These are phyloP conservation scores for Tribonema minus DNA, from an alignment of 108 stramenopile species.

Conservation along the genomic window DNA sequence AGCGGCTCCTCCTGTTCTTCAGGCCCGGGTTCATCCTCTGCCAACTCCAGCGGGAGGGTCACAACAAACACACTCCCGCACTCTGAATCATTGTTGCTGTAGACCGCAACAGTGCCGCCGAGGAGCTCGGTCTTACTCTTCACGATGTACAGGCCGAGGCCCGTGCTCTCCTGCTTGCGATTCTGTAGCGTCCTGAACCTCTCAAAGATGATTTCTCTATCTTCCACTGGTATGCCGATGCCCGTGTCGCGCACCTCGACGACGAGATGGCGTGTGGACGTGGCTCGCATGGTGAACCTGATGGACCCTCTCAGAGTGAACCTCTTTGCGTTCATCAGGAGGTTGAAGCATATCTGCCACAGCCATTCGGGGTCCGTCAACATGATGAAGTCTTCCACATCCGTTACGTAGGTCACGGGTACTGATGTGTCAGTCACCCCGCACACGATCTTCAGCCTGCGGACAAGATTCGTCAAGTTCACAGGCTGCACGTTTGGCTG, in stretches of 20 bases:
- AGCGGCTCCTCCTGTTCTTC: not conserved
- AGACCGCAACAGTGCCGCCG: not conserved
- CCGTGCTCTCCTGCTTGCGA: not conserved
- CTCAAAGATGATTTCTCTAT: not conserved
- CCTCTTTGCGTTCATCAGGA: not conserved
- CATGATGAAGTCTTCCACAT: not conserved
- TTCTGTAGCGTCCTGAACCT: not conserved
- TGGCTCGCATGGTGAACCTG: not conserved
- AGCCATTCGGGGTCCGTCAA: not conserved
- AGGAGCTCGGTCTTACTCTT: not conserved
- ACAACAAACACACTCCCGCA: not conserved
- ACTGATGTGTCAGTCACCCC: not conserved
- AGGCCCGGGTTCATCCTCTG: too few relatives aligned
- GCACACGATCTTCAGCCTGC: not conserved
- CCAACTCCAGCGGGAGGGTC: not conserved
- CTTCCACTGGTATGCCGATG: not conserved
- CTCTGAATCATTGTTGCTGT: not conserved
- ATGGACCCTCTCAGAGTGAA: not conserved
- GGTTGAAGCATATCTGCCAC: not conserved
- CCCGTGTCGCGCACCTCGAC: not conserved
- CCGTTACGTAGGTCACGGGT: not conserved
- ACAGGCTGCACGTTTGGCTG: not conserved
- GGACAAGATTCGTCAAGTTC: not conserved
- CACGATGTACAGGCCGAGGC: not conserved
- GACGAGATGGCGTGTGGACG: not conserved